Base-by-base conservation (phyloP, 1,284 basidiomycete species). In the Puccinia triticina region DNA sequence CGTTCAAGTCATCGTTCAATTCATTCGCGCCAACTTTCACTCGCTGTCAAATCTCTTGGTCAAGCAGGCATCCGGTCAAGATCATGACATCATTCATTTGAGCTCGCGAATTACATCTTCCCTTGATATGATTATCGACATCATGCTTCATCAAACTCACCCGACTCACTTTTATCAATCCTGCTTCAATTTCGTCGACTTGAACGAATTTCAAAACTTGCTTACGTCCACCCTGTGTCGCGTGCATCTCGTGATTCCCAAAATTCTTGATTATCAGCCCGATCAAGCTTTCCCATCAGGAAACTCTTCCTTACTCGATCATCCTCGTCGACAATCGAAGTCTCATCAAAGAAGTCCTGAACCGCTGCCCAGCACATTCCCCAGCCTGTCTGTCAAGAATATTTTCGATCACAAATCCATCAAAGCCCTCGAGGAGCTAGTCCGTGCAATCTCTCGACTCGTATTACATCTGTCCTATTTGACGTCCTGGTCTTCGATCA, bases 31-130 rank as follows among this genome's bases (percentile, higher is more conserved):
- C 29, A 61, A 75, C 57, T 75, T 75, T 40, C 53, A 12, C 23
- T 75, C 34, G 34, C 57, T 75, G 4, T 57, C 55, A 59, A 57
- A 40, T 23, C 50, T 75, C n/a, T 32, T 75, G 53, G 29, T 59
- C 34, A 75, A 75, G 48, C 53, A 75, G 61, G 32, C 26, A 61
- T 75, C 57, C 26, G 73, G 73, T 59, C 50, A 75, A 59, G 73
- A 75, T 55, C 23, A 75, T 48, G 23, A 57, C 21, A 75, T 75
- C 4, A 59, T 61, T 59, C 2, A 26, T 61, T 61, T 75, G 23
- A 37, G 32, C n/a, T 57, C 48, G 5, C 37, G 34, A 43, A 57
- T 75, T 23, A 61, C 37, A 23, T 75, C 73, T 57, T 75, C 32
- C 23, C 34, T 75, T n/a, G n/a, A 59, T 21, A 23, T 40, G 1